Evolutionary conservation across 202 grass and related monocot genomes (phyloP).

Genomic region (Eragrostis tef): DNA sequence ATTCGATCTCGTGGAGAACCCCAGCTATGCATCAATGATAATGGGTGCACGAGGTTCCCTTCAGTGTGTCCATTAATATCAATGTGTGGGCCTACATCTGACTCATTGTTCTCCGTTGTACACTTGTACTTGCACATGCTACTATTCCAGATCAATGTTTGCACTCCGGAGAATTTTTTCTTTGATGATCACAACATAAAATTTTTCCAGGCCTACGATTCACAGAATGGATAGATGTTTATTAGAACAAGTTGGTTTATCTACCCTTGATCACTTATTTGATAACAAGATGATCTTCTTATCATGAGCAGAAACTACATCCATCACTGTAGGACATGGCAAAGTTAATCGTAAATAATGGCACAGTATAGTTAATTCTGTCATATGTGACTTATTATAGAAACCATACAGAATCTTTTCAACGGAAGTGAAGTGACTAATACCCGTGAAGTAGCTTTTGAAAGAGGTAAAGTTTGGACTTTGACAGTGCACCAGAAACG

Average conservation of each 20-base stretch:
- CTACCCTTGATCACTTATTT: background rate
- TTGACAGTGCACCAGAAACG: conserved; percentile 37
- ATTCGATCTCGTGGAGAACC: conserved; percentile 29
- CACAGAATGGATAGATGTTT: background rate
- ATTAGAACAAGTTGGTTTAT: background rate
- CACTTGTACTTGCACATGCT: conserved; percentile 35
- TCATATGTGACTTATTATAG: background rate
- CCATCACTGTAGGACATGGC: background rate
- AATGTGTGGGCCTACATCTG: conserved; percentile 20
- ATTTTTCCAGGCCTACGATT: background rate
- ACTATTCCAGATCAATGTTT: background rate
- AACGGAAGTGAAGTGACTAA: background rate
- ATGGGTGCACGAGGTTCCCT: conserved; percentile 18
- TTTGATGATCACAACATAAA: background rate
- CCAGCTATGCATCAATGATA: conserved; percentile 40
- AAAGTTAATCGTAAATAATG: background rate
- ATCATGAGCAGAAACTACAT: background rate
- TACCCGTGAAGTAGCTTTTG: background rate
- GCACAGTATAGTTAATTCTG: too few relatives aligned
- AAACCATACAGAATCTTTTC: background rate
- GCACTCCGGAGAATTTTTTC: background rate
- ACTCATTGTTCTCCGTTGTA: conserved; percentile 39
- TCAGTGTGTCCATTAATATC: conserved; percentile 38
- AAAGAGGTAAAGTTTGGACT: conserved; percentile 19
- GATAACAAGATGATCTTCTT: background rate